A percentile compares a stretch with the other conserved stretches of the same genome.
phyloP scores from a whole-genome alignment of 2,329 filamentous ascomycete species.

The Fusarium succisae region DNA sequence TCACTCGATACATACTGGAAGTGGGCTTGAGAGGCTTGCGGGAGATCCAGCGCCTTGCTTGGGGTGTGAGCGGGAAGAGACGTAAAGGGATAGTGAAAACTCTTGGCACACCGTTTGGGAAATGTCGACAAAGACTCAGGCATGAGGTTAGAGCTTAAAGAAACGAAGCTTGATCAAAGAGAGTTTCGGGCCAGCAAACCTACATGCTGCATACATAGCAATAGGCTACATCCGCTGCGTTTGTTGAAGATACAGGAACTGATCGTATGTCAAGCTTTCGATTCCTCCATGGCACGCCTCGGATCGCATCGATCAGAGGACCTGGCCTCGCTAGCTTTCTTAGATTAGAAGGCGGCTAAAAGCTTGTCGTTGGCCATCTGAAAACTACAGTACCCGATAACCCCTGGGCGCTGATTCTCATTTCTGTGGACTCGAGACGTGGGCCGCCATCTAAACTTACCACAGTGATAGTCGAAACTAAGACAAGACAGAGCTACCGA shows the following conservation, averaged over 20 bases:
- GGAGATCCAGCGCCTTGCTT: conserved; percentile 12
- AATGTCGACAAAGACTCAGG: not conserved
- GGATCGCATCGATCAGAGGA: conserved; percentile 16
- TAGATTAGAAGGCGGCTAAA: conserved; percentile 8
- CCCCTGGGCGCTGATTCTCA: conserved; percentile 6
- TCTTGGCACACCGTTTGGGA: conserved; percentile 5
- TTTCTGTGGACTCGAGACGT: conserved; percentile 17
- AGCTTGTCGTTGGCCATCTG: conserved; percentile 23
- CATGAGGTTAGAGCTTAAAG: not conserved
- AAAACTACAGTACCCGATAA: not conserved
- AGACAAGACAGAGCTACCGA: conserved; percentile 3
- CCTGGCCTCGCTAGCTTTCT: conserved; percentile 2
- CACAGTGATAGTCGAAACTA: not conserved
- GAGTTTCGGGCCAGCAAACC: not conserved
- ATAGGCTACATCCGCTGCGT: not conserved
- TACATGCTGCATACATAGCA: not conserved
- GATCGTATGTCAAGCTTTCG: conserved; percentile 18
- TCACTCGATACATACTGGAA: not conserved
- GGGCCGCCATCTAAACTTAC: conserved; percentile 1
- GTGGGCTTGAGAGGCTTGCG: conserved; percentile 18
- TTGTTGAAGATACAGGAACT: not conserved
- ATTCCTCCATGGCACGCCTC: conserved; percentile 7
- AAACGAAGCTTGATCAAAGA: conserved; percentile 3
- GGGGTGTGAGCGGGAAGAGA: conserved; percentile 8
- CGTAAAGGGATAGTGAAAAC: not conserved